These are phyloP conservation scores for Alternaria brassicicola DNA, from an alignment of 2,329 filamentous ascomycete species.

Conservation along the genomic window DNA sequence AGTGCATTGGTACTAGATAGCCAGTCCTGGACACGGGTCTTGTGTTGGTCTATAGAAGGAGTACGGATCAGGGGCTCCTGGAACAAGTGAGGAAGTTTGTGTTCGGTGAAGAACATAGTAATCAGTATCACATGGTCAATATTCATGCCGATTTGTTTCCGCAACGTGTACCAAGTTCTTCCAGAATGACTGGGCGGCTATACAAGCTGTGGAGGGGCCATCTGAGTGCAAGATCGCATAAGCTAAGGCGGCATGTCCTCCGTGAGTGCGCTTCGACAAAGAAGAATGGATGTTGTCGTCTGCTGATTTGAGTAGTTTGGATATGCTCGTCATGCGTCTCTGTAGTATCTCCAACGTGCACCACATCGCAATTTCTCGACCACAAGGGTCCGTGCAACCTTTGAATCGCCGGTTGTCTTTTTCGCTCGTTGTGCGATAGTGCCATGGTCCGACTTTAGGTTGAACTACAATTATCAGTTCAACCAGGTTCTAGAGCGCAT, in stretches of 20 bases:
- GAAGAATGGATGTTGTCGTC: neutral
- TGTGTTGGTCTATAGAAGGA: neutral
- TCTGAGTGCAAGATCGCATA: neutral
- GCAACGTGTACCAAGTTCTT: constrained; percentile 21
- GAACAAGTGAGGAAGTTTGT: neutral
- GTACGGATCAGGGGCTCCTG: neutral
- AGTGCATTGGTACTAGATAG: constrained; percentile 35
- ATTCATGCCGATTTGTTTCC: constrained; percentile 35
- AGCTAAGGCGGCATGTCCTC: neutral
- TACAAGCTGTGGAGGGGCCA: neutral
- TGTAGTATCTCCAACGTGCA: neutral
- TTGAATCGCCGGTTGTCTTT: neutral
- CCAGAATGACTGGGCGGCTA: neutral
- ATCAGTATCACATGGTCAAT: constrained; percentile 8
- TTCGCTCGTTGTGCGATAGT: neutral
- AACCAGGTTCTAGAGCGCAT: neutral
- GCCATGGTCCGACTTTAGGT: neutral
- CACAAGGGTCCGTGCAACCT: neutral
- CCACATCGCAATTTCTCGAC: neutral
- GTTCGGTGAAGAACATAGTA: neutral
- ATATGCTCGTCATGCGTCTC: neutral
- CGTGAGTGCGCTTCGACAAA: neutral
- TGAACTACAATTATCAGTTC: neutral
- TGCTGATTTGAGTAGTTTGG: neutral
- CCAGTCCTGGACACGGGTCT: neutral